Evolutionary conservation across 495 filamentous ascomycete species (phyloP).

Genomic region (Evernia prunastri): DNA sequence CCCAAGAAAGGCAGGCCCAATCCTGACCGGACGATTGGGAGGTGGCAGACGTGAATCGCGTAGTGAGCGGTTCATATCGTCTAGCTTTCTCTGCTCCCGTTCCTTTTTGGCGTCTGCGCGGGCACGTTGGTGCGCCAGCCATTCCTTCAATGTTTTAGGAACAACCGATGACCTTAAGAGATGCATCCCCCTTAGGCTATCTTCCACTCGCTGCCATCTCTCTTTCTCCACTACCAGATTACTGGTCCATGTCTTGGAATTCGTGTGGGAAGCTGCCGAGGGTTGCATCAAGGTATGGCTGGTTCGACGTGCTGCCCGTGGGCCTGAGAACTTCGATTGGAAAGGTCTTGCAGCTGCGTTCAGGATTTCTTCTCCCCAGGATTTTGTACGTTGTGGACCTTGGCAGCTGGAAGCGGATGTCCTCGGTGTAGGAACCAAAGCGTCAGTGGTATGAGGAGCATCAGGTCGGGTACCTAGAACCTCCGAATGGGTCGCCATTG

Average conservation of each 20-base stretch:
- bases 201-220: conserved; percentile 22
- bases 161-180: conserved; percentile 26
- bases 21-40: conserved; percentile 3
- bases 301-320: neutral
- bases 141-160: conserved; percentile 24
- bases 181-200: conserved; percentile 18
- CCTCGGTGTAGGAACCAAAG: neutral
- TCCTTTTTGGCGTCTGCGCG: conserved; percentile 6
- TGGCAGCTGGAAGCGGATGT: neutral
- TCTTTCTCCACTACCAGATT: conserved; percentile 21
- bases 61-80: neutral
- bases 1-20: conserved; percentile 18
- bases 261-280: conserved; percentile 19
- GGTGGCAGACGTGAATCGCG: conserved; percentile 2
- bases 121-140: conserved; percentile 22
- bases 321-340: neutral
- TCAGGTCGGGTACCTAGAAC: neutral
- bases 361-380: neutral
- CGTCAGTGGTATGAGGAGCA: neutral
- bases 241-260: conserved; percentile 30
- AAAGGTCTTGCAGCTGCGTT: neutral
- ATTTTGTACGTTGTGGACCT: neutral
- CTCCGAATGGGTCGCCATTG: neutral
- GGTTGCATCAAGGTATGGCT: neutral
- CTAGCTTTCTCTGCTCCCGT: conserved; percentile 1